phyloP scores from a whole-genome alignment of 495 filamentous ascomycete species.

The Aspergillus diversus region DNA sequence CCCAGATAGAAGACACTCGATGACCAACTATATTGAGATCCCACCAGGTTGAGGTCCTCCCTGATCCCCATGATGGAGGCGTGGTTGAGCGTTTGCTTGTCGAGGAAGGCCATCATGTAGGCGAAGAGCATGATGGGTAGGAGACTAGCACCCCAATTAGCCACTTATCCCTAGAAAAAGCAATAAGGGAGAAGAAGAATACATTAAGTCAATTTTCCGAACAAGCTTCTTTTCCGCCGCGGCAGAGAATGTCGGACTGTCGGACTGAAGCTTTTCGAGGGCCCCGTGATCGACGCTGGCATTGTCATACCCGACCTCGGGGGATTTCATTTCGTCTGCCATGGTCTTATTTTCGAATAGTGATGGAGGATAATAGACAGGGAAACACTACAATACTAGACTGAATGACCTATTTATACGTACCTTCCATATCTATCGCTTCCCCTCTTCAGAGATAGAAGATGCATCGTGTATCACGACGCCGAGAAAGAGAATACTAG shows the following conservation, averaged over 20 bases:
- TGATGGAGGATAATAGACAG: too few relatives aligned
- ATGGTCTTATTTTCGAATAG: too few relatives aligned
- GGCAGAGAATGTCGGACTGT: conserved; percentile 12
- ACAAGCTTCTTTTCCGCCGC: conserved; percentile 29
- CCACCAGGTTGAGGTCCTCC: conserved; percentile 40
- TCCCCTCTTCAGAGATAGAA: too few relatives aligned
- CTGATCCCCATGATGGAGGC: conserved; percentile 42
- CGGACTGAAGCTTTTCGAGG: conserved; percentile 8
- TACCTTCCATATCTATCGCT: too few relatives aligned
- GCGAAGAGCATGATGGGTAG: conserved; percentile 26
- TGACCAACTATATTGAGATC: conserved; percentile 57
- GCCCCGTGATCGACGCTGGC: neutral
- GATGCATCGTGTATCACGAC: too few relatives aligned
- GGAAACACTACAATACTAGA: too few relatives aligned
- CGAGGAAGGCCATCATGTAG: conserved; percentile 52
- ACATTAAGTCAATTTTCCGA: conserved; percentile 31
- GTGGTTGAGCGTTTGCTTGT: conserved; percentile 52
- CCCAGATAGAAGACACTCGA: conserved; percentile 62
- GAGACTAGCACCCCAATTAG: neutral
- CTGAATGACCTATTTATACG: too few relatives aligned
- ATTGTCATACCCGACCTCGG: neutral
- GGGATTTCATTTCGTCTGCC: neutral
- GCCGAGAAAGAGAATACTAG: too few relatives aligned
- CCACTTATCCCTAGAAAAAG: neutral
- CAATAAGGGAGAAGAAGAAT: neutral